phyloP scores from a whole-genome alignment of 495 filamentous ascomycete species.

The Penicillium herquei region DNA sequence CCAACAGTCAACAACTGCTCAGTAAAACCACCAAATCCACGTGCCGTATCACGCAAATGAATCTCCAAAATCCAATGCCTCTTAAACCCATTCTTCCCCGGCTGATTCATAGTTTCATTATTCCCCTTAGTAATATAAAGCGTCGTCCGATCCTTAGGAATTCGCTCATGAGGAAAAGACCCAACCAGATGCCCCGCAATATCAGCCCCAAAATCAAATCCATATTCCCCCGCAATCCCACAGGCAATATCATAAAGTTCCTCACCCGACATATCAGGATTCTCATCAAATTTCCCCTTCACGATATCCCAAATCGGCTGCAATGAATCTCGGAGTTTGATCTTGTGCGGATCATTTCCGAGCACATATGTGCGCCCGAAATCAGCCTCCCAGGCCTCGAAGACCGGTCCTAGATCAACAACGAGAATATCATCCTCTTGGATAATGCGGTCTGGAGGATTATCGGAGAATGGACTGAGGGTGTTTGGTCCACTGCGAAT shows the following conservation, averaged over 20 bases:
- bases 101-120: slow-evolving; percentile 31
- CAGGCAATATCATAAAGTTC: slow-evolving; percentile 40
- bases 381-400: slow-evolving; percentile 53
- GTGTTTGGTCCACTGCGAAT: slow-evolving; percentile 52
- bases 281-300: slow-evolving; percentile 31
- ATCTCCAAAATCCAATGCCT: slow-evolving; percentile 54
- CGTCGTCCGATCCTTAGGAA: slow-evolving; percentile 41
- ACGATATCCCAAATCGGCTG: slow-evolving; percentile 43
- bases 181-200: slow-evolving; percentile 47
- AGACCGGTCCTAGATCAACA: slow-evolving; percentile 50
- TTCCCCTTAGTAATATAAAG: slow-evolving; percentile 46
- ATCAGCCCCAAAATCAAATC: slow-evolving; percentile 41
- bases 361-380: slow-evolving; percentile 50
- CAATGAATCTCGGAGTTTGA: slow-evolving; percentile 40
- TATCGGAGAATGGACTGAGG: slow-evolving; percentile 41
- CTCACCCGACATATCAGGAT: slow-evolving; percentile 43
- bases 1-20: slow-evolving; percentile 47
- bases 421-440: slow-evolving; percentile 47
- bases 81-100: slow-evolving; percentile 38
- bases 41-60: slow-evolving; percentile 41
- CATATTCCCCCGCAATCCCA: slow-evolving; percentile 22
- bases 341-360: slow-evolving; percentile 44
- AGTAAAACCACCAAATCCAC: slow-evolving; percentile 39
- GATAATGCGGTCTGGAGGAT: slow-evolving; percentile 49
- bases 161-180: slow-evolving; percentile 46